These are phyloP conservation scores for Plasmodium knowlesi DNA, from an alignment of 169 alveolate genomes.

Conservation along the genomic window DNA sequence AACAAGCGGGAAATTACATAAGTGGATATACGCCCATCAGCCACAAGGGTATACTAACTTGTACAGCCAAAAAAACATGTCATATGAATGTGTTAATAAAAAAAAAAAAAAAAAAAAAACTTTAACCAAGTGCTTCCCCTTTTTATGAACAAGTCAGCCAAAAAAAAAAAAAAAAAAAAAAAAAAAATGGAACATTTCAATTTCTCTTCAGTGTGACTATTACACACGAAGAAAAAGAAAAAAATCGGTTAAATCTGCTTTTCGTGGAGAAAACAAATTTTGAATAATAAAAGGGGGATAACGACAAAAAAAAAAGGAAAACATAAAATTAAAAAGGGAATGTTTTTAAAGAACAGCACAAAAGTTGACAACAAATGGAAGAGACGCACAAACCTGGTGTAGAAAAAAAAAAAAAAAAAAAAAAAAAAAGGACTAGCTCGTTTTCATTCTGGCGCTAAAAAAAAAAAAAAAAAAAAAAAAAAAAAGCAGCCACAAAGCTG, in stretches of 20 bases:
- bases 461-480: no score
- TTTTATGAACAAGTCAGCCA: background rate
- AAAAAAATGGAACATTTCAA: background rate
- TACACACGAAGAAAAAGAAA: background rate
- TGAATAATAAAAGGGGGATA: background rate
- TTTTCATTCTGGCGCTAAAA: background rate
- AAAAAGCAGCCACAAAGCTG: background rate
- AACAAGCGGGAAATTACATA: background rate
- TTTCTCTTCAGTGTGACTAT: background rate
- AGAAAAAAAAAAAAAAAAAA: background rate
- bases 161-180: no score
- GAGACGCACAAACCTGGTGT: background rate
- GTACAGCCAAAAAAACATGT: background rate
- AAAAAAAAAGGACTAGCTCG: slow-evolving; percentile 22
- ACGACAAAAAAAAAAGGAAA: background rate
- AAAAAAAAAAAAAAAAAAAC: no score
- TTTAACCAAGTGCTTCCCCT: background rate
- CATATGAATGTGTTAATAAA: background rate
- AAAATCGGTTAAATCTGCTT: background rate
- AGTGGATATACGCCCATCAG: background rate
- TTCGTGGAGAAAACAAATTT: background rate
- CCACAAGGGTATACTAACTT: background rate
- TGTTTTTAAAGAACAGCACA: background rate
- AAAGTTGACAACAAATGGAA: background rate
- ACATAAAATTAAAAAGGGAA: background rate